These are phyloP conservation scores for Onygenales sp. DNA, from an alignment of 2,329 filamentous ascomycete species.

Conservation along the genomic window DNA sequence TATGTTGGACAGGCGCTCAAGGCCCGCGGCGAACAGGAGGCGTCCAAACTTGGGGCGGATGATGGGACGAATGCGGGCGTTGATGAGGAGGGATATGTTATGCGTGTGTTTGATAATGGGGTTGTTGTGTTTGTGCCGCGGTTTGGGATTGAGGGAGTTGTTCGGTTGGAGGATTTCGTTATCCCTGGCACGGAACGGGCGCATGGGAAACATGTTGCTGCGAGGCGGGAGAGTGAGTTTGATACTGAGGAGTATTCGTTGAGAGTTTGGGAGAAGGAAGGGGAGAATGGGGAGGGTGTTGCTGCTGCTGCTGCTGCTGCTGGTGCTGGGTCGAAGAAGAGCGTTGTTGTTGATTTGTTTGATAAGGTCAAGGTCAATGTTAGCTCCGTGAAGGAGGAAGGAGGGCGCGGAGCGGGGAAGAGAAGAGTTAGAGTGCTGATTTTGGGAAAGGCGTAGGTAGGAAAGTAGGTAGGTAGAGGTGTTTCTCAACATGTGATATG, in stretches of 20 bases:
- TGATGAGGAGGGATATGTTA: constrained; percentile 88
- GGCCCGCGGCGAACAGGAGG: constrained; percentile 47
- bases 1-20: constrained; percentile 96
- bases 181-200: constrained; percentile 32
- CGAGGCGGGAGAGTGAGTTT: constrained; percentile 62
- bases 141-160: constrained; percentile 90
- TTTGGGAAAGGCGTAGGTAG: constrained; percentile 17
- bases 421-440: constrained; percentile 48
- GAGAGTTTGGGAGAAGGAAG: constrained; percentile 47
- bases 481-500: neutral
- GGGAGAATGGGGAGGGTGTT: constrained; percentile 35
- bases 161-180: constrained; percentile 74
- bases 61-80: constrained; percentile 29
- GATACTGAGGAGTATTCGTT: constrained; percentile 80
- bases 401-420: constrained; percentile 70
- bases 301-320: constrained; percentile 16
- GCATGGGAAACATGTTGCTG: constrained; percentile 8
- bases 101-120: constrained; percentile 95
- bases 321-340: constrained; percentile 26
- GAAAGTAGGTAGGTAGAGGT: neutral
- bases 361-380: constrained; percentile 84
- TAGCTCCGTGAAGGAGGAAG: constrained; percentile 82
- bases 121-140: constrained; percentile 93
- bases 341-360: constrained; percentile 67
- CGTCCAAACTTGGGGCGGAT: constrained; percentile 10